phyloP scores from a whole-genome alignment of 306 rosid species.

The Ziziphus jujuba region DNA sequence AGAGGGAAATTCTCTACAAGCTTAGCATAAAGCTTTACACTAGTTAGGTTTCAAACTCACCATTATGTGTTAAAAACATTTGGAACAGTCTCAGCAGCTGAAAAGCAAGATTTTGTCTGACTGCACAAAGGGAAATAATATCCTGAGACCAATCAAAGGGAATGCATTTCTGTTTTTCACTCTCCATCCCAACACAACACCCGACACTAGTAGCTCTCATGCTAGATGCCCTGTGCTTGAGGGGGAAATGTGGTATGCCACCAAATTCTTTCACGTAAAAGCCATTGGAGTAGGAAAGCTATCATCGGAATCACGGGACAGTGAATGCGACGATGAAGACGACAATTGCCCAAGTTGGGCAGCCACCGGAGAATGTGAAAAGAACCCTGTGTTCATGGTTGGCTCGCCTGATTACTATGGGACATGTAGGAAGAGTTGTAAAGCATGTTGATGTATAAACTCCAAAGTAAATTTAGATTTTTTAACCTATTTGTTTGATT shows the following conservation, averaged over 20 bases:
- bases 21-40: constrained; percentile 1
- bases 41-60: constrained; percentile 2
- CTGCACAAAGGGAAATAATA: constrained; percentile 37
- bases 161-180: constrained; percentile 76
- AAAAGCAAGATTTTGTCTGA: constrained; percentile 42
- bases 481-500: background rate
- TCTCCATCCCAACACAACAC: constrained; percentile 49
- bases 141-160: constrained; percentile 69
- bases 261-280: constrained; percentile 55
- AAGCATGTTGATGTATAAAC: constrained; percentile 49
- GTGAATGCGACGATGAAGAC: constrained; percentile 66
- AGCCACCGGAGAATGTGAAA: constrained; percentile 70
- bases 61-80: constrained; percentile 6
- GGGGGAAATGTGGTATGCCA: constrained; percentile 73
- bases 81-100: constrained; percentile 55
- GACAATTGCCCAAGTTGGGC: constrained; percentile 68
- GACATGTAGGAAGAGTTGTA: constrained; percentile 85
- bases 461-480: constrained; percentile 1
- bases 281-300: constrained; percentile 27
- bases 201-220: constrained; percentile 62
- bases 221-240: constrained; percentile 69
- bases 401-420: constrained; percentile 93
- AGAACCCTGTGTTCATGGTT: constrained; percentile 79
- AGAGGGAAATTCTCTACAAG: constrained; percentile 12
- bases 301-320: constrained; percentile 30